Conservation (phyloP, 805 yeast genomes). For the Candida hungchunana region DNA sequence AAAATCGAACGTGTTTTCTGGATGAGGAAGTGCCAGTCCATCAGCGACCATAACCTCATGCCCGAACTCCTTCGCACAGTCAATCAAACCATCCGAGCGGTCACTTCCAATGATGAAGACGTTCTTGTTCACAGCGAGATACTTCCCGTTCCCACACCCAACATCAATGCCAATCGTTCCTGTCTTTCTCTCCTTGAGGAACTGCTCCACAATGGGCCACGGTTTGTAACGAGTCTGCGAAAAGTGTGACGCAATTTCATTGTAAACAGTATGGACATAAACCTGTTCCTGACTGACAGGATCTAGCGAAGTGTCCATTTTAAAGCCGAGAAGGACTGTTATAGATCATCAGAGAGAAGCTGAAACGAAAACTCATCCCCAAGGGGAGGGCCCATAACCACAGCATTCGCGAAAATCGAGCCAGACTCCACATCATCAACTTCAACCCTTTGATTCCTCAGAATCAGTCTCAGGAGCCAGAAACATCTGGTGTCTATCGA, state of each 20-base stretch:
- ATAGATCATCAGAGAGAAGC: too few relatives aligned
- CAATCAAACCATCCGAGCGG: constrained; percentile 63
- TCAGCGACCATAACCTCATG: constrained; percentile 74
- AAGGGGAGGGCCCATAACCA: neutral
- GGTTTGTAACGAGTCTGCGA: constrained; percentile 93
- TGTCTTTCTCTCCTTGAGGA: constrained; percentile 42
- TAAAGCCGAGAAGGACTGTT: neutral
- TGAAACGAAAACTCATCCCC: too few relatives aligned
- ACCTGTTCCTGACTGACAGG: constrained; percentile 64
- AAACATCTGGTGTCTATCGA: too few relatives aligned
- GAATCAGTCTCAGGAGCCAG: too few relatives aligned
- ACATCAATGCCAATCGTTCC: constrained; percentile 84
- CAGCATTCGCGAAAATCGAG: too few relatives aligned
- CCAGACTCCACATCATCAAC: neutral
- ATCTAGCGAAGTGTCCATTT: constrained; percentile 28
- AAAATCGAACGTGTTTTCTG: constrained; percentile 51
- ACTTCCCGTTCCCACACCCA: constrained; percentile 98
- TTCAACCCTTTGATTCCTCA: too few relatives aligned
- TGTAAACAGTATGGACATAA: constrained; percentile 88
- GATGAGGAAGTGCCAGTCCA: constrained; percentile 64
- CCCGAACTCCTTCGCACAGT: constrained; percentile 49
- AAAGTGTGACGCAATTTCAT: constrained; percentile 88
- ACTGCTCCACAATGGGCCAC: constrained; percentile 91
- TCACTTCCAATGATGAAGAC: constrained; percentile 72
- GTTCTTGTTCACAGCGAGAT: constrained; percentile 65